Conservation (phyloP, 352 stramenopile genomes). For the Pythium rhizo-oryzae region DNA sequence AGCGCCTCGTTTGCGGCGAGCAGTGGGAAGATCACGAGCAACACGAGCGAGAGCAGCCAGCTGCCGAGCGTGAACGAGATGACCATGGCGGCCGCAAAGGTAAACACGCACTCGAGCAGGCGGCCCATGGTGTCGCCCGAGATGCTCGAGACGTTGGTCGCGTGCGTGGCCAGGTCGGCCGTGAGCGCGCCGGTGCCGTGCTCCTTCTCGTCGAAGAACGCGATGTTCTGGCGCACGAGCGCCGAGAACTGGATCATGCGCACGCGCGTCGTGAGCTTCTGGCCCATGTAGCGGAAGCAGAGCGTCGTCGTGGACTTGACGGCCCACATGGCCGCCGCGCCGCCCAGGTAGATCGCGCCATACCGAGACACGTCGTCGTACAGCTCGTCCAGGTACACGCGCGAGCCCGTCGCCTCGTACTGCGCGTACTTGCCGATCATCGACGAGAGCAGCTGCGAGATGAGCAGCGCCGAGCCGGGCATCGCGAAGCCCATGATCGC, state of each 20-base stretch:
- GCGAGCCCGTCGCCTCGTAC: conserved; percentile 34
- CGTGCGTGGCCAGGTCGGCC: conserved; percentile 47
- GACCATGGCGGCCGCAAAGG: not conserved
- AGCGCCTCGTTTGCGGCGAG: not conserved
- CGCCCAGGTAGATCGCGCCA: conserved; percentile 35
- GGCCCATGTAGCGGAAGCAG: conserved; percentile 50
- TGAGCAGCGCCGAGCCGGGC: conserved; percentile 19
- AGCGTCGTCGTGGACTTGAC: conserved; percentile 34
- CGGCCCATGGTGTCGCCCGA: conserved; percentile 11
- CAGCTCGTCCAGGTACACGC: conserved; percentile 26
- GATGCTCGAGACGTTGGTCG: conserved; percentile 38
- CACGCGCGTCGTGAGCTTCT: conserved; percentile 49
- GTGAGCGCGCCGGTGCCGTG: conserved; percentile 39
- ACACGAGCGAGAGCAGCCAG: conserved; percentile 7
- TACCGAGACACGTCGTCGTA: conserved; percentile 38
- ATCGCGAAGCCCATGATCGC: conserved; percentile 15
- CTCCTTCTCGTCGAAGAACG: conserved; percentile 41
- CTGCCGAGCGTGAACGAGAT: conserved; percentile 8
- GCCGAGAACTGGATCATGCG: conserved; percentile 44
- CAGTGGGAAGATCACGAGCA: conserved; percentile 3
- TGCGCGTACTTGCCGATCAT: conserved; percentile 38
- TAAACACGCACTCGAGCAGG: not conserved
- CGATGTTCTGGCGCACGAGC: conserved; percentile 45
- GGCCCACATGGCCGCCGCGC: conserved; percentile 32
- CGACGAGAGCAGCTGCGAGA: conserved; percentile 26